Base-by-base conservation (phyloP, 2,329 filamentous ascomycete genomes). In the Capronia coronata region DNA sequence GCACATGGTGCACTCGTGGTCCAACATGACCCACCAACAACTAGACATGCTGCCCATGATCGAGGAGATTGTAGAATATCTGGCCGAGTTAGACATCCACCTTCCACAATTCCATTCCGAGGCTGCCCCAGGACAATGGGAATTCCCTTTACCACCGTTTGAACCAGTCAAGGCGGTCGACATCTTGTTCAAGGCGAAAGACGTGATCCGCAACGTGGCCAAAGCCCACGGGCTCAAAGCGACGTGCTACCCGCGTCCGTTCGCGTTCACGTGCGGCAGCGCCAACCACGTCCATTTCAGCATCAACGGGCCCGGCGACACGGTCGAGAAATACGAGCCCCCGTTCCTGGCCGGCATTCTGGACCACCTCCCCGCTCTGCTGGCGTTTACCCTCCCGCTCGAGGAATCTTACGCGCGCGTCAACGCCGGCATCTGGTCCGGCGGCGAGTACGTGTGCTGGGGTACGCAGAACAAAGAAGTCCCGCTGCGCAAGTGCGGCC, bases 401-500 rank as follows among this genome's bases (percentile, higher is more conserved):
- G 72, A 77, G 1, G 73, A 74, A 0, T 87, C 82, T 64, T 93
- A 93, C 65, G 77, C 78, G 29, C 77, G 87, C 3, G 74, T 86
- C 9, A 67, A 69, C 1, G 82, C 88, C 46, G 77, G 86, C n/a
- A 72, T 71, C 51, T 93, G 86, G 87, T 78, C 85, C 0, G 86
- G 86, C n/a, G 86, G 86, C 0, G 78, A 81, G 6, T 90, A 83
- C 82, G 77, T 90, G 0, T 71, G 83, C 0, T 94, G 86, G 87
- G 87, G 87, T 10, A 85, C 80, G 3, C 82, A 93, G 67, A 93
- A 93, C 65, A 80, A 85, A 14, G 86, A 91, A 69, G 74, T 80
- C 3, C 83, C 87, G 0, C 71, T 94, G 8, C 77, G 87, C 10
- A 82, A 84, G 63, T 76, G 88, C 41, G 70, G 71, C 2, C 69